These are phyloP conservation scores for Isabelozyma gotoi DNA, from an alignment of 805 yeast species.

Conservation along the genomic window DNA sequence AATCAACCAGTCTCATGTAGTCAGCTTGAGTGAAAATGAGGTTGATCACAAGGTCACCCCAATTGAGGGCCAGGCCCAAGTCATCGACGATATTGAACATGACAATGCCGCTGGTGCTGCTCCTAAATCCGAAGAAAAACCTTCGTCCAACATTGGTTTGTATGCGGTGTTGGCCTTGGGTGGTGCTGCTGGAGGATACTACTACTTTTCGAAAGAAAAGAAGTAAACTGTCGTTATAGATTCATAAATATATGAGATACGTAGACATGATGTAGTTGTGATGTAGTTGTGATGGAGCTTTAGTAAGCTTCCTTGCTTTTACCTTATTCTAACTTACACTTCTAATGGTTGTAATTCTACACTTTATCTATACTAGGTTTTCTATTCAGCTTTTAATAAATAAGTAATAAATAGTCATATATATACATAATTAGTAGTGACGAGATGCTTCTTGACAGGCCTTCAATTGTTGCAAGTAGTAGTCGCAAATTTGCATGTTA, in stretches of 20 bases:
- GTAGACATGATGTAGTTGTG: not conserved
- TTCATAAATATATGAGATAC: not conserved
- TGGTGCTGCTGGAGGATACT: constrained; percentile 23
- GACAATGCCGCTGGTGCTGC: constrained; percentile 18
- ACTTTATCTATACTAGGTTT: too few species aligned
- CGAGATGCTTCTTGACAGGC: constrained; percentile 95
- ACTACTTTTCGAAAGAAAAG: constrained; percentile 9
- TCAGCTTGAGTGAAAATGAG: constrained; percentile 32
- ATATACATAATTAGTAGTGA: constrained; percentile 53
- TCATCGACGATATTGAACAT: constrained; percentile 39
- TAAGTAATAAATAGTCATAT: not conserved
- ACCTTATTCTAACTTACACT: too few species aligned
- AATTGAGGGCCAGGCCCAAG: constrained; percentile 27
- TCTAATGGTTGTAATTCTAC: too few species aligned
- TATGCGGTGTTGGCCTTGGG: constrained; percentile 28
- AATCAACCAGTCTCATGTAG: constrained; percentile 36
- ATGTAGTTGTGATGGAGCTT: too few species aligned
- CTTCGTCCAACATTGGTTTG: constrained; percentile 6
- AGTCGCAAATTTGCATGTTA: constrained; percentile 95
- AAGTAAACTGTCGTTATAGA: not conserved
- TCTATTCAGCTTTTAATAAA: not conserved
- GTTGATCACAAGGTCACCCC: constrained; percentile 36
- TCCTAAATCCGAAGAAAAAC: not conserved
- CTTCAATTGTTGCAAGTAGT: constrained; percentile 93
- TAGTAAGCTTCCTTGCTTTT: too few species aligned